A percentile compares a stretch with the other conserved stretches of the same genome.
Conservation (phyloP, 352 stramenopile genomes). For the Phytopythium oedochilum region DNA sequence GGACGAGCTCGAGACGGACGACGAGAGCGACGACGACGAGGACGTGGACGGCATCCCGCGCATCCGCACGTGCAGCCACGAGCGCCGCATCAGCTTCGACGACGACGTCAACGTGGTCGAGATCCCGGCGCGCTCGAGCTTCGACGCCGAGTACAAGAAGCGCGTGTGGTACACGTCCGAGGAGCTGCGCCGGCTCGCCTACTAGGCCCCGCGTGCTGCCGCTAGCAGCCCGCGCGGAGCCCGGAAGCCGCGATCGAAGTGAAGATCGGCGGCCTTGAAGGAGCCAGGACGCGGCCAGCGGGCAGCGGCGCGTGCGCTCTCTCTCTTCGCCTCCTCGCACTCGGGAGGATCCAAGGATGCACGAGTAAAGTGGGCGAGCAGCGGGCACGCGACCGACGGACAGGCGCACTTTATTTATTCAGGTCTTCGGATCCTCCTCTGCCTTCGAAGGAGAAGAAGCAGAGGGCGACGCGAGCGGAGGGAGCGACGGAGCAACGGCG, state of each 20-base stretch:
- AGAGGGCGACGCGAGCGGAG: not conserved
- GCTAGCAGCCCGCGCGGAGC: not conserved
- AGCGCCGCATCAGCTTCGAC: conserved; percentile 75
- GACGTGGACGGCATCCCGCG: conserved; percentile 48
- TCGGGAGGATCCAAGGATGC: not conserved
- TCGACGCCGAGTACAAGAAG: conserved; percentile 74
- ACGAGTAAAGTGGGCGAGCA: not conserved
- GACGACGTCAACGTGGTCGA: conserved; percentile 65
- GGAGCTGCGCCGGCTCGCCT: conserved; percentile 32
- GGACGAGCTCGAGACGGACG: conserved; percentile 51
- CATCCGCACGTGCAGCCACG: conserved; percentile 58
- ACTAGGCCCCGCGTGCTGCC: not conserved
- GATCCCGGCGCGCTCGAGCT: conserved; percentile 64
- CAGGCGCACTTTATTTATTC: conserved; percentile 1
- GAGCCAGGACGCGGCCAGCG: not conserved
- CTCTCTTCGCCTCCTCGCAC: not conserved
- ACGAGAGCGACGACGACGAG: conserved; percentile 41
- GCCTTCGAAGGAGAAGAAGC: not conserved
- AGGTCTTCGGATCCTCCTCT: not conserved
- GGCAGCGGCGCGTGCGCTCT: not conserved
- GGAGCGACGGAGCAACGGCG: not conserved
- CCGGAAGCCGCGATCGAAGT: not conserved
- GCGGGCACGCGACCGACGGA: not conserved
- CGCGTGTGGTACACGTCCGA: conserved; percentile 74
- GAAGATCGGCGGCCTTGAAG: not conserved